Conservation (phyloP, 768 basidiomycete species). For the Russula sp. region DNA sequence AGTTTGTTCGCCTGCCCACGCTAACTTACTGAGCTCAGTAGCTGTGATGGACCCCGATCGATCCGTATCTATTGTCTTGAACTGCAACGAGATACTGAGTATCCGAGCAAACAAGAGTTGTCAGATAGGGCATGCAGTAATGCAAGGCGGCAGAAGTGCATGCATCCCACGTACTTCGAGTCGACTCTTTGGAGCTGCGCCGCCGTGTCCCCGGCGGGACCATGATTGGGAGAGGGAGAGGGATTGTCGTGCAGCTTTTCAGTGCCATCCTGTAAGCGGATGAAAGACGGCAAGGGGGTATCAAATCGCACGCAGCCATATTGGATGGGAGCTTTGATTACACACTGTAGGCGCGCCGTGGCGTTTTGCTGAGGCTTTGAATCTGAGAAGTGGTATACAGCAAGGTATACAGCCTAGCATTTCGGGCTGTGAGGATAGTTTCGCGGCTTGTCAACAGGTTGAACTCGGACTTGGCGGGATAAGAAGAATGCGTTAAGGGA, state of each 20-base stretch:
- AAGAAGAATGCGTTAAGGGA: neutral
- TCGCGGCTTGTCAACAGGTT: neutral
- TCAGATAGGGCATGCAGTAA: neutral
- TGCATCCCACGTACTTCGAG: conserved; percentile 55
- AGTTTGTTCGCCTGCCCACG: neutral
- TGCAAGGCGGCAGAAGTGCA: neutral
- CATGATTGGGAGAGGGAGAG: too few relatives aligned
- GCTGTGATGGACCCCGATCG: conserved; percentile 65
- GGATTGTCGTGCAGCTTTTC: too few relatives aligned
- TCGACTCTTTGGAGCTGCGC: too few relatives aligned
- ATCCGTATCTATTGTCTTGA: conserved; percentile 64
- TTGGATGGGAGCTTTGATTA: neutral
- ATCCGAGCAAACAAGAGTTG: neutral
- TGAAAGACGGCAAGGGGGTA: neutral
- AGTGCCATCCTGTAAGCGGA: neutral
- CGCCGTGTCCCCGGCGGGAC: too few relatives aligned
- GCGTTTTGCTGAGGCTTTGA: neutral
- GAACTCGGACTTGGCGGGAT: neutral
- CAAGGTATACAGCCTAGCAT: too few relatives aligned
- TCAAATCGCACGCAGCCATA: too few relatives aligned
- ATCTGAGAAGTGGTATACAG: too few relatives aligned
- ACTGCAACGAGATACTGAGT: conserved; percentile 70
- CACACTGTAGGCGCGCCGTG: neutral
- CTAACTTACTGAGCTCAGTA: conserved; percentile 61
- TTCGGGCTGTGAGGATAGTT: neutral